A percentile compares a stretch with the other conserved stretches of the same genome.
Conservation (phyloP, 2,329 filamentous ascomycete species). For the Fusarium proliferatum region DNA sequence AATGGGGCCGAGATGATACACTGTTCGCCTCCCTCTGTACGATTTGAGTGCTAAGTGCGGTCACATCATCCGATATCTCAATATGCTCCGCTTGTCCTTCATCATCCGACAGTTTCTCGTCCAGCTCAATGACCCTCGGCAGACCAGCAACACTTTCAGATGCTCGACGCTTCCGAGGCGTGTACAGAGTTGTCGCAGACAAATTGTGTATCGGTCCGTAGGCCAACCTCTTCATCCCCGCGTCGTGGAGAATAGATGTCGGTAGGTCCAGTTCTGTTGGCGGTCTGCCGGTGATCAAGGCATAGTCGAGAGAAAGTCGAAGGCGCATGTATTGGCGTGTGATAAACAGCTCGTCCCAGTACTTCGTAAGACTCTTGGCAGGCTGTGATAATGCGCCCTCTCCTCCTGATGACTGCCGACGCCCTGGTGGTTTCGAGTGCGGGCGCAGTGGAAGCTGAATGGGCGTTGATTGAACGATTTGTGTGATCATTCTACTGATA, state of each 20-base stretch:
- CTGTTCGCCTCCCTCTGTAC: background rate
- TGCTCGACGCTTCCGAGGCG: constrained; percentile 1
- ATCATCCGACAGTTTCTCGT: background rate
- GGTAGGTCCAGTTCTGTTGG: background rate
- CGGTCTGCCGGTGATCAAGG: background rate
- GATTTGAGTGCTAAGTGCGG: background rate
- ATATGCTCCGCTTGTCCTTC: fast-evolving
- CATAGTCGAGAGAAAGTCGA: constrained; percentile 8
- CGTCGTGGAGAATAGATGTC: background rate
- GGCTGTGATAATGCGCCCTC: fast-evolving
- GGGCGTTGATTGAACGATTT: constrained; percentile 13
- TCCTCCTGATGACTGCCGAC: background rate
- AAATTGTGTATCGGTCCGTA: background rate
- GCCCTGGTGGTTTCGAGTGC: background rate
- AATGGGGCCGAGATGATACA: background rate
- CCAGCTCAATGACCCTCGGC: background rate
- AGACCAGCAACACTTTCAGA: background rate
- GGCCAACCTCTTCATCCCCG: background rate
- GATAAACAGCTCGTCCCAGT: constrained; percentile 14
- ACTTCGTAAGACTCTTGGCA: fast-evolving
- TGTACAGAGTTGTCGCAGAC: background rate
- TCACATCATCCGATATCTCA: fast-evolving
- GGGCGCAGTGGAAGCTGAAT: background rate
- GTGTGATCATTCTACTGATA: constrained; percentile 19
- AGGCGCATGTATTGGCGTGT: constrained; percentile 17